Base-by-base conservation (phyloP, 129 eudicot species). In the Calendula officinalis region DNA sequence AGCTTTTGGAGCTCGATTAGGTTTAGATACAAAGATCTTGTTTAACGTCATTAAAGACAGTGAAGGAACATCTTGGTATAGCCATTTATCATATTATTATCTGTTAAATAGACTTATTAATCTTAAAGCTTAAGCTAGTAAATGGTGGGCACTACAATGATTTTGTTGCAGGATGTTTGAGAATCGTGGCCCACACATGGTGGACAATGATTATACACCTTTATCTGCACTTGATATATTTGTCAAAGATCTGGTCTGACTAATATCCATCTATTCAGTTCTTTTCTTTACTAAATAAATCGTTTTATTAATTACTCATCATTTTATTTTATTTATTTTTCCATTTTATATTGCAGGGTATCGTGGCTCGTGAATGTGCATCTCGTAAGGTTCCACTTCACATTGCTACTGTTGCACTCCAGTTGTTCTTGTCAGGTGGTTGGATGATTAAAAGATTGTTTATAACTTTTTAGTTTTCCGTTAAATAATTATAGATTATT, bases 181-280 rank as follows among this genome's bases (percentile, higher is more conserved):
- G 76, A 94, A 94, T 77, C 99, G 99, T 74, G 95, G 79, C 58
- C 95, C 99, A 5, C 99, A 94, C 89, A 94, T 94, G 99, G 77
- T 94, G 66, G 91, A 94, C 72, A 80, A 83, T 76, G 99, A 88
- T 74, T 94, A 81, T 78, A 94, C 95, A 56, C 97, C 99, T 42
- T 78, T 89, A 70, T 94, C 99, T 76, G 97, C 99, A 59, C 99
- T 94, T 40, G 94, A 94, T 81, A 94, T 94, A 72, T 94, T 94
- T 66, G 99, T 94, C 82, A 94, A 94, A 80, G 99, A 94, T 83
- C 84, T 94, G 97, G 99, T 94, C 41, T 66, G 95, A 70, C 52
- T 65, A 27, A 75, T 69, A 43, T 64, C 41, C 67, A 73, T 43
- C 64, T 49, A 39, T 41, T 37, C 5, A 5, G 2, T 59, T 62